Conservation (phyloP, 306 rosid species). For the Erythrophleum fordii region DNA sequence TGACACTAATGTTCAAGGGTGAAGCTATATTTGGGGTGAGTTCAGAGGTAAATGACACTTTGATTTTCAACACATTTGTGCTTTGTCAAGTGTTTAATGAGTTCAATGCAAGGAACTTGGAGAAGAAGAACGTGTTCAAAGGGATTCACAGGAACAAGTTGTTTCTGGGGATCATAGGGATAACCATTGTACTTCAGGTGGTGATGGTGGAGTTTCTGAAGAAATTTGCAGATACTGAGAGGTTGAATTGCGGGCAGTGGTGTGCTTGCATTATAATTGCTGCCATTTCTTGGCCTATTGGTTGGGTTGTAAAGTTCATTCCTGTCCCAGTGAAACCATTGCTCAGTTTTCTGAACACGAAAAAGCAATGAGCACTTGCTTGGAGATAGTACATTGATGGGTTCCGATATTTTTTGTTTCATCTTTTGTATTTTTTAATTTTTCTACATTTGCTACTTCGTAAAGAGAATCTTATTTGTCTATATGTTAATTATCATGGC, state of each 20-base stretch:
- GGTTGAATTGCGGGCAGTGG: conserved; percentile 36
- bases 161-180: conserved; percentile 31
- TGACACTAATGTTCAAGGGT: conserved; percentile 31
- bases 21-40: conserved; percentile 19
- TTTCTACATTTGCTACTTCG: no score
- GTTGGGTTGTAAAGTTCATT: conserved; percentile 28
- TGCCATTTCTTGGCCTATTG: conserved; percentile 31
- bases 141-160: conserved; percentile 34
- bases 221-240: conserved; percentile 33
- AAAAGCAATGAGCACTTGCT: neutral
- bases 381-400: neutral
- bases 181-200: conserved; percentile 30
- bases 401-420: neutral
- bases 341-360: neutral
- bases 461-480: no score
- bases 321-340: conserved; percentile 23
- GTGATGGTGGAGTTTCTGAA: conserved; percentile 34
- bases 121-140: conserved; percentile 37
- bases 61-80: neutral
- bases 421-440: no score
- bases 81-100: conserved; percentile 18
- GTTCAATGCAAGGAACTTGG: conserved; percentile 40
- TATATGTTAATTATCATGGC: no score
- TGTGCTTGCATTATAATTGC: conserved; percentile 24
- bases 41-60: neutral